phyloP scores from a whole-genome alignment of 805 yeast species.

The Myxozyma geophila region DNA sequence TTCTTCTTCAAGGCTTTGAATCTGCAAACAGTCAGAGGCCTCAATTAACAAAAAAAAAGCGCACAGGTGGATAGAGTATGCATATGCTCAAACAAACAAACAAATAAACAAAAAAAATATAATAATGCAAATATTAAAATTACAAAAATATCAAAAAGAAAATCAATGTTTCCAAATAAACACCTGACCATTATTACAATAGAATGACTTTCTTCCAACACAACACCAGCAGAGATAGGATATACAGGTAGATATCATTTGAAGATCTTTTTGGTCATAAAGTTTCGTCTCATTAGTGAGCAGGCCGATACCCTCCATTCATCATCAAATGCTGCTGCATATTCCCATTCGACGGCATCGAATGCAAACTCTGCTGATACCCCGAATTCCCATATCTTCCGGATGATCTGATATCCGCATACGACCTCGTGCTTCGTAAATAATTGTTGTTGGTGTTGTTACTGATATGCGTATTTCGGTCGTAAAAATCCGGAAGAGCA shows the following conservation, averaged over 20 bases:
- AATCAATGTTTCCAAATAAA: background rate
- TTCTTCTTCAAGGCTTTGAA: too few species aligned
- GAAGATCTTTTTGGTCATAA: too few species aligned
- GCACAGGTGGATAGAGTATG: too few species aligned
- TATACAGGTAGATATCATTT: too few species aligned
- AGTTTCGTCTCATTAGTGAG: background rate
- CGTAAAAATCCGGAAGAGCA: background rate
- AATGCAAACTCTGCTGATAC: conserved; percentile 1
- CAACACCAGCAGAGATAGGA: background rate
- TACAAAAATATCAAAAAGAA: too few species aligned
- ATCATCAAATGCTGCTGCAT: background rate
- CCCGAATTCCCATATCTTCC: background rate
- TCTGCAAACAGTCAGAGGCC: too few species aligned
- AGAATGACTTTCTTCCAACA: background rate
- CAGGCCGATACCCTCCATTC: conserved; percentile 1
- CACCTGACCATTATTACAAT: background rate
- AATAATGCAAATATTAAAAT: too few species aligned
- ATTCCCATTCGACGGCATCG: conserved; percentile 7
- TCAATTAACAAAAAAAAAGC: too few species aligned
- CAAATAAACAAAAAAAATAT: too few species aligned
- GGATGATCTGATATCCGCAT: conserved; percentile 43
- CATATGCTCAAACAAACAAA: too few species aligned
- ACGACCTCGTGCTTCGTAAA: conserved; percentile 43
- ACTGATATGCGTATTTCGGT: conserved; percentile 7
- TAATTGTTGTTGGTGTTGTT: conserved; percentile 18